phyloP scores from a whole-genome alignment of 495 filamentous ascomycete genomes.

The Lasiosphaeria ovina region DNA sequence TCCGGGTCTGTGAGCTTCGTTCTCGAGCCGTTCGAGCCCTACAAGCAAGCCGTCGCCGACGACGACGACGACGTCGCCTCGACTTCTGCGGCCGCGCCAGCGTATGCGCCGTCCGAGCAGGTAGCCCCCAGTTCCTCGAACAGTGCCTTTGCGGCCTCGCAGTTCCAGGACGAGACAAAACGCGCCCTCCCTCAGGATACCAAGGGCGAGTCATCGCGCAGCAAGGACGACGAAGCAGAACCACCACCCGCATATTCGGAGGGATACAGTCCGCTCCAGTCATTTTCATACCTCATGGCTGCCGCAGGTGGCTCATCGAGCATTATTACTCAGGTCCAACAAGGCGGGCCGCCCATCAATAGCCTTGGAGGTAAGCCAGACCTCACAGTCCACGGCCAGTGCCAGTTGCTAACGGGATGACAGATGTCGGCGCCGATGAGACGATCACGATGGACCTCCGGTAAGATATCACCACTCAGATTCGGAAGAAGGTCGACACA shows the following conservation, averaged over 20 bases:
- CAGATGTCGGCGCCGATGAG: conserved; percentile 88
- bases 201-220: conserved; percentile 65
- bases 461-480: conserved; percentile 48
- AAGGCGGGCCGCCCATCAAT: conserved; percentile 84
- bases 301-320: conserved; percentile 93
- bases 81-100: conserved; percentile 56
- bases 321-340: conserved; percentile 98
- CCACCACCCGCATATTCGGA: conserved; percentile 96
- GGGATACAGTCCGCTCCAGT: conserved; percentile 85
- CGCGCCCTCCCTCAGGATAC: conserved; percentile 74
- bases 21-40: conserved; percentile 34
- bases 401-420: not conserved
- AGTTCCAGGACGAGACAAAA: conserved; percentile 68
- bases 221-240: conserved; percentile 75
- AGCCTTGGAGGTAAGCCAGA: conserved; percentile 72
- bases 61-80: conserved; percentile 26
- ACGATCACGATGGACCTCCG: conserved; percentile 92
- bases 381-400: conserved; percentile 4
- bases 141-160: conserved; percentile 25
- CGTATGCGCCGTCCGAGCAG: conserved; percentile 50
- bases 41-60: conserved; percentile 38
- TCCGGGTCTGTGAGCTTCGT: conserved; percentile 33
- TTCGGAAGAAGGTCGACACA: not conserved
- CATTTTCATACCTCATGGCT: conserved; percentile 97
- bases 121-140: conserved; percentile 44